phyloP scores from a whole-genome alignment of 768 basidiomycete species.

The Boletus eberwhitei region DNA sequence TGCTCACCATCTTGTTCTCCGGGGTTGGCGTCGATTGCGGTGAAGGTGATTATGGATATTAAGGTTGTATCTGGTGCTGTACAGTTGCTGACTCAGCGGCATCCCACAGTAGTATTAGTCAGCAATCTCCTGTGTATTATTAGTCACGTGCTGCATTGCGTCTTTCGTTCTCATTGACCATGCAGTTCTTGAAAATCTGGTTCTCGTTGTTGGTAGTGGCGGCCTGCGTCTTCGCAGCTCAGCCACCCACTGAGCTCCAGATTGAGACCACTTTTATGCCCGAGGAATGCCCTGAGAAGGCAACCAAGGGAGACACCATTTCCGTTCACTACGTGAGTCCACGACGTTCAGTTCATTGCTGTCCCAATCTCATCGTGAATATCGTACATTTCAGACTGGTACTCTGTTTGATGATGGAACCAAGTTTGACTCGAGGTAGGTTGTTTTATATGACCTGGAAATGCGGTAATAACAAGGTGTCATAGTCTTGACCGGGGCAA shows the following conservation, averaged over 20 bases:
- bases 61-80: constrained; percentile 39
- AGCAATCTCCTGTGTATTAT: neutral
- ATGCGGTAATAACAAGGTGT: neutral
- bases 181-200: constrained; percentile 50
- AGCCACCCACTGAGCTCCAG: constrained; percentile 52
- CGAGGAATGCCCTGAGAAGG: constrained; percentile 50
- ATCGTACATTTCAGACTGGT: constrained; percentile 47
- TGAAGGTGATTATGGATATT: constrained; percentile 16
- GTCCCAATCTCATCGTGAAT: neutral
- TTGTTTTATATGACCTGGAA: neutral
- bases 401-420: constrained; percentile 70
- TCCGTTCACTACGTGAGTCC: constrained; percentile 74
- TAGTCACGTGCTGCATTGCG: neutral
- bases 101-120: constrained; percentile 7
- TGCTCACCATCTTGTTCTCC: constrained; percentile 49
- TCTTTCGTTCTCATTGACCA: constrained; percentile 24
- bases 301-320: constrained; percentile 60
- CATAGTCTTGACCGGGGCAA: constrained; percentile 64
- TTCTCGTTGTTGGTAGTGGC: constrained; percentile 48
- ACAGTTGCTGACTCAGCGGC: constrained; percentile 40
- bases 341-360: neutral
- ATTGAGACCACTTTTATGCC: constrained; percentile 64
- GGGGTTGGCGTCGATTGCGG: constrained; percentile 31
- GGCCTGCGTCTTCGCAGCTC: constrained; percentile 43
- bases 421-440: constrained; percentile 88